These are phyloP conservation scores for Beauveria scarabaeidicola DNA, from an alignment of 2,329 filamentous ascomycete genomes.

Conservation along the genomic window DNA sequence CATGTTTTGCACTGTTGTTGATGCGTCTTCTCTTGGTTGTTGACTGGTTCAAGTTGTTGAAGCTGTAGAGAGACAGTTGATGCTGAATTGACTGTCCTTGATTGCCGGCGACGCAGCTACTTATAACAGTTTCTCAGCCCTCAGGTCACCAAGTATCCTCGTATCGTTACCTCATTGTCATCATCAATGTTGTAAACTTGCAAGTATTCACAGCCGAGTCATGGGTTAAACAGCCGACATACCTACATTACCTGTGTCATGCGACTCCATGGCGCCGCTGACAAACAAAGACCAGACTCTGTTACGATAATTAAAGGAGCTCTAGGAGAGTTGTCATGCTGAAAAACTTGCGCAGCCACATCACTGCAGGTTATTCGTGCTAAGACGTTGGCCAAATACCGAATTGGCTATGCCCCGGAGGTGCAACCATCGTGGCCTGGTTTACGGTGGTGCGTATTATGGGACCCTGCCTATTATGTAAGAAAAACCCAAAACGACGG, in stretches of 20 bases:
- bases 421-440: background rate
- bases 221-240: background rate
- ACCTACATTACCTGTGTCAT: background rate
- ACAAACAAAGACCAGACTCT: background rate
- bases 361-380: background rate
- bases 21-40: background rate
- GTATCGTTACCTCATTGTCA: background rate
- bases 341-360: background rate
- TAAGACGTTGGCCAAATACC: background rate
- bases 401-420: background rate
- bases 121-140: background rate
- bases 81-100: background rate
- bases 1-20: background rate
- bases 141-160: background rate
- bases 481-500: too few species aligned
- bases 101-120: background rate
- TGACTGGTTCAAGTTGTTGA: background rate
- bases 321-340: background rate
- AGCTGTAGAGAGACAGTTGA: background rate
- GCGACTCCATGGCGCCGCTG: background rate
- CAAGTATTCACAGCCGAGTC: background rate
- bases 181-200: background rate
- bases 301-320: background rate
- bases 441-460: too few species aligned
- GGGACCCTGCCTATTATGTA: too few species aligned